These are phyloP conservation scores for Curvularia sp. DNA, from an alignment of 2,329 filamentous ascomycete species.

Conservation along the genomic window DNA sequence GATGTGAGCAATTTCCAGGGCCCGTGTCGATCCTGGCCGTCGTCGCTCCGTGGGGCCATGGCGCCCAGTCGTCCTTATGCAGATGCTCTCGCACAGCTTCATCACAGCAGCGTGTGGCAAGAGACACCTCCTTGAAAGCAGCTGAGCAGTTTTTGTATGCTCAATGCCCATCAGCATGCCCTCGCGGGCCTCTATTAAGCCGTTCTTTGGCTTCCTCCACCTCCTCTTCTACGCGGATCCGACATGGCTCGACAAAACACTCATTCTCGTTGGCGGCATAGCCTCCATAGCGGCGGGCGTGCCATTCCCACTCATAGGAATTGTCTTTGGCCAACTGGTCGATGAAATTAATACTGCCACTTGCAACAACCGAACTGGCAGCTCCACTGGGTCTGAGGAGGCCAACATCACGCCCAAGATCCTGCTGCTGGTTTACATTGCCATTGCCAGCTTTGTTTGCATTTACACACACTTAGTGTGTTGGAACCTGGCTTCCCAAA, in stretches of 20 bases:
- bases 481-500: conserved; percentile 69
- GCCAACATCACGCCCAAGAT: conserved; percentile 65
- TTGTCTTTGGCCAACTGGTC: conserved; percentile 69
- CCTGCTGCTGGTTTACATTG: conserved; percentile 67
- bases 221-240: conserved; percentile 48
- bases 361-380: conserved; percentile 51
- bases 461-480: conserved; percentile 70
- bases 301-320: conserved; percentile 68
- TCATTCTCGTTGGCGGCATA: conserved; percentile 49
- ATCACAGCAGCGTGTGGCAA: conserved; percentile 26
- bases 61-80: conserved; percentile 27
- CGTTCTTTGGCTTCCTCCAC: conserved; percentile 43
- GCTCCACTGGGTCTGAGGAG: conserved; percentile 28
- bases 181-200: conserved; percentile 36
- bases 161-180: conserved; percentile 41
- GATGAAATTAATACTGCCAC: conserved; percentile 66
- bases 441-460: conserved; percentile 66
- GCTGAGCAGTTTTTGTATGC: conserved; percentile 19
- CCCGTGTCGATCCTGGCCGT: conserved; percentile 34
- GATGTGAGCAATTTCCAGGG: conserved; percentile 13
- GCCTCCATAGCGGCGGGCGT: conserved; percentile 65
- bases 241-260: conserved; percentile 48
- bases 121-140: conserved; percentile 21
- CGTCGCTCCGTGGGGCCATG: conserved; percentile 32
- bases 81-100: conserved; percentile 29